Evolutionary conservation across 257 asterid species (phyloP), one percentile per base, ranked within the genome.

Genomic region (Perilla frutescens): DNA sequence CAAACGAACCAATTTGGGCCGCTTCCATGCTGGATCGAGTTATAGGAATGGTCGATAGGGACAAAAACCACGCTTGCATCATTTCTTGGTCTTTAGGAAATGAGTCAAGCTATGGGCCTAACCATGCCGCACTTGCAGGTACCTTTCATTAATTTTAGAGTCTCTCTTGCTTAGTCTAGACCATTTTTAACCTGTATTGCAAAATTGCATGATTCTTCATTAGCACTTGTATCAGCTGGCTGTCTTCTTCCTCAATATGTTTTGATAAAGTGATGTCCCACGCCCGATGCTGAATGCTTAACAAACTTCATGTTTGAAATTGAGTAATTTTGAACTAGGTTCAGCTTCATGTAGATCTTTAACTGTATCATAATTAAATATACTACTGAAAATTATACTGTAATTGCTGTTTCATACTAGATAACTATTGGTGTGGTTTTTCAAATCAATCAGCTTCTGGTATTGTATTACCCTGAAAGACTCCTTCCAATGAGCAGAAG

Each of bases 11-110:
- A 45, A 68, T 82, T 75, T 95, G 98, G 98, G 96, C 96, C 65
- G 74, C 92, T 53, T 77, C 96, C 71, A 94, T 94, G 99, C 34
- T 94, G 86, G 98, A 91, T 76, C 90, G 99, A 74, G 98, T 92
- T 50, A 82, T 95, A 41, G 96, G 96, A 77, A 92, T 95, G 98
- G 98, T 95, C 63, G 98, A 95, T 77, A 86, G 99, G 87, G 99
- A 95, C 85, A 95, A 95, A 81, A 95, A 95, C 79, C 97, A 95
- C 72, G 79, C 96, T 10, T 95, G 96, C 85, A 90, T 95, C 71
- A 84, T 95, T 75, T 80, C 95, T 26, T 95, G 99, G 99, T 95
- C 99, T 63, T 83, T 92, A 77, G 99, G 99, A 70, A 95, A 95
- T 54, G 99, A 94, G 81, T 80, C 99, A 26, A 76, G 97, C 81